Evolutionary conservation across 2,329 filamentous ascomycete species (phyloP), one percentile per base, ranked within the genome.

Genomic region (Stromatinia cepivora): DNA sequence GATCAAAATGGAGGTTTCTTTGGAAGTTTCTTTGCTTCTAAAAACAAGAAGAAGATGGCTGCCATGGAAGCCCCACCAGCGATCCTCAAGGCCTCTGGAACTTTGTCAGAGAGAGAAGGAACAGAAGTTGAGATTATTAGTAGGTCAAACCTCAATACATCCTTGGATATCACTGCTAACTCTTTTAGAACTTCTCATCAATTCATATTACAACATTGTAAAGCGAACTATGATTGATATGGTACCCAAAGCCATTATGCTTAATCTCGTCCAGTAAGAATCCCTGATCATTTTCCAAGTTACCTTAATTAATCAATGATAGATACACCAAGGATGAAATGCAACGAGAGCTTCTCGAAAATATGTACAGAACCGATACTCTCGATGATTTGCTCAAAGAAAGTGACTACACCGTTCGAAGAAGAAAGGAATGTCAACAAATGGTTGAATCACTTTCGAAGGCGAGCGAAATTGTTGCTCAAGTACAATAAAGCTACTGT

Each of bases 41-140:
- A 98, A 88, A 99, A 98, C 84, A 99, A 98, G 89, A 99, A 99
- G 88, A 98, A 97, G 90, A 96, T 97, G 83, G 95, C 95, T n/a
- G 94, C 94, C 61, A 99, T 99, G 95, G 95, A 99, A 80, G 86
- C 95, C 20, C 95, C 95, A 52, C 95, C 95, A 72, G 88, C 95
- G 42, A 94, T 89, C 54, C 88, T 99, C 70, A 99, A 97, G 84
- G 95, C 95, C 46, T 97, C 93, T 4, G 94, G 95, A 54, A 97
- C 90, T 36, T 84, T 99, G 52, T 97, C 92, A 7, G 95, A 99
- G 82, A 93, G 95, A 71, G 95, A 99, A 80, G 90, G 89, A 70
- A 92, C 97, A 73, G 95, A 99, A 81, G 95, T 99, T 59, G 95
- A 99, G 82, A 94, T 99, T 72, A 99, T 99, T 79, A 99, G 92